A percentile compares a stretch with the other conserved stretches of the same genome.
These are phyloP conservation scores for Wickerhamomyces bovis DNA, from an alignment of 805 yeast genomes.

Conservation along the genomic window DNA sequence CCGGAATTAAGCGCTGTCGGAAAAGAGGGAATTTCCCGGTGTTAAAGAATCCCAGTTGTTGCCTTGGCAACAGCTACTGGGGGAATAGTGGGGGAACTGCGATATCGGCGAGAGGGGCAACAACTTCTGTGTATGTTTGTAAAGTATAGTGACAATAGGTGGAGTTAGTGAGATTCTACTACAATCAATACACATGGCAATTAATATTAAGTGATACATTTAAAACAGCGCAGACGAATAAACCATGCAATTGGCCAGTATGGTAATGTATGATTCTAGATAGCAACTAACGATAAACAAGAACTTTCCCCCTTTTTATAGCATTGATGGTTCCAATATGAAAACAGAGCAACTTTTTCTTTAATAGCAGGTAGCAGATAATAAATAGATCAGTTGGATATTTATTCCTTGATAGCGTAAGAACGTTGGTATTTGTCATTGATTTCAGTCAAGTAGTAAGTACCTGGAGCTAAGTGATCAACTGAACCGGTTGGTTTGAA, in stretches of 20 bases:
- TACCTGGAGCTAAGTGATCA: conserved; percentile 65
- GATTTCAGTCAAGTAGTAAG: conserved; percentile 76
- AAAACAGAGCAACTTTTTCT: background rate
- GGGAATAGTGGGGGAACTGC: too few relatives aligned
- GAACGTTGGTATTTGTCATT: conserved; percentile 86
- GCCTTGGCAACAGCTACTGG: too few relatives aligned
- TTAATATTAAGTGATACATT: background rate
- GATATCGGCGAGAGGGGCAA: too few relatives aligned
- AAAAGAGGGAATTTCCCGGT: too few relatives aligned
- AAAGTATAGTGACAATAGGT: too few relatives aligned
- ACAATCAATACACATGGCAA: background rate
- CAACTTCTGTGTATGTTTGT: too few relatives aligned
- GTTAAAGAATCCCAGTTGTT: too few relatives aligned
- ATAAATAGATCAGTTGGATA: background rate
- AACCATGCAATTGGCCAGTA: background rate
- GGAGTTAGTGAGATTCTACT: background rate
- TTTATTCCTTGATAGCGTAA: conserved; percentile 62
- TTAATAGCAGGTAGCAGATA: background rate
- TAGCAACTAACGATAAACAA: background rate
- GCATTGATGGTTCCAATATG: too few relatives aligned
- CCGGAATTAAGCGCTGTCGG: background rate
- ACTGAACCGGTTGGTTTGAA: conserved; percentile 75
- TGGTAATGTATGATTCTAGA: background rate
- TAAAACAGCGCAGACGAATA: background rate
- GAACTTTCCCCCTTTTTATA: too few relatives aligned